Conservation (phyloP, 805 yeast species). For the Cyberlindnera japonica region DNA sequence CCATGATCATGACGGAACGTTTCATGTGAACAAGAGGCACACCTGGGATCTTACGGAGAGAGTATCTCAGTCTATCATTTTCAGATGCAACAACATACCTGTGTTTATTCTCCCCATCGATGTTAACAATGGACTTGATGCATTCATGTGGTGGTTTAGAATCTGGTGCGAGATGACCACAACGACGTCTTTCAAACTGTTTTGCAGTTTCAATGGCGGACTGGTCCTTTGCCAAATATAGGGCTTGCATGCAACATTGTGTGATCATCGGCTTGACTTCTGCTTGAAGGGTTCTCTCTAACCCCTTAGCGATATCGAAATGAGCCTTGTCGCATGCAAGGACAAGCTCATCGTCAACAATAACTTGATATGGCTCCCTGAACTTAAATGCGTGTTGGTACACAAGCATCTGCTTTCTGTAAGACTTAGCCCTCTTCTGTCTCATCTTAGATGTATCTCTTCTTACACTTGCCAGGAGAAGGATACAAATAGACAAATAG, state of each 20-base stretch:
- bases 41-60: conserved; percentile 77
- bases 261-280: conserved; percentile 89
- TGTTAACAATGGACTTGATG: conserved; percentile 60
- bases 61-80: conserved; percentile 62
- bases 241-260: conserved; percentile 88
- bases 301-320: conserved; percentile 77
- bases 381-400: conserved; percentile 84
- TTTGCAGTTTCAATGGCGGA: conserved; percentile 80
- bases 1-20: conserved; percentile 93
- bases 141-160: conserved; percentile 72
- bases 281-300: conserved; percentile 77
- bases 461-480: not conserved
- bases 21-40: conserved; percentile 85
- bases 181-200: conserved; percentile 83
- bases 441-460: conserved; percentile 54
- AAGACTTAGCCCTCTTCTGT: conserved; percentile 92
- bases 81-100: conserved; percentile 89
- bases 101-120: conserved; percentile 81
- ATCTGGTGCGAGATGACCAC: conserved; percentile 71
- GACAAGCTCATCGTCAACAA: conserved; percentile 80
- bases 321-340: conserved; percentile 61
- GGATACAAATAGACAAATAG: not conserved
- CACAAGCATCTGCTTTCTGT: conserved; percentile 87
- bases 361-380: conserved; percentile 88
- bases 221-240: conserved; percentile 70